A percentile compares a stretch with the other conserved stretches of the same genome.
phyloP scores from a whole-genome alignment of 2,329 filamentous ascomycete species.

The Trichoderma koningii region DNA sequence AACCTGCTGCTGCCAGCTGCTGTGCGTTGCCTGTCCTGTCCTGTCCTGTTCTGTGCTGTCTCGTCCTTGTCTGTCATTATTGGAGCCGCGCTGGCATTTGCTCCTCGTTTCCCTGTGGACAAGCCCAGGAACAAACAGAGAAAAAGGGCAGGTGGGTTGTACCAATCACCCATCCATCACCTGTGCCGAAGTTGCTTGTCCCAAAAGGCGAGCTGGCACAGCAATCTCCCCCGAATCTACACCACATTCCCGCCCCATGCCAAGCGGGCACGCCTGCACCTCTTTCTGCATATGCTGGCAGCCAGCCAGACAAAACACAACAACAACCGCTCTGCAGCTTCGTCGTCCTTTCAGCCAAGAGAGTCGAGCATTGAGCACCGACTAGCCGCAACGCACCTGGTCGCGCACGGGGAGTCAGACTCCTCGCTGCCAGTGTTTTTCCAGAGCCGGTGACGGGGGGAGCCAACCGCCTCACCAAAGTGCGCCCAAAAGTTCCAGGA shows the following conservation, averaged over 20 bases:
- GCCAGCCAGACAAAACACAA: background rate
- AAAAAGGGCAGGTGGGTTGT: no score
- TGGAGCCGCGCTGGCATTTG: no score
- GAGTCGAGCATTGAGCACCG: background rate
- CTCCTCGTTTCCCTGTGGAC: no score
- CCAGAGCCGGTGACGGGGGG: constrained; percentile 24
- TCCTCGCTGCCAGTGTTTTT: constrained; percentile 22
- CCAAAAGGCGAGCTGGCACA: background rate
- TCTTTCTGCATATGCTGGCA: constrained; percentile 24
- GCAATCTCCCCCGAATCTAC: background rate
- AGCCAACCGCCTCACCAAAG: constrained; percentile 25
- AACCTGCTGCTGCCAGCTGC: background rate
- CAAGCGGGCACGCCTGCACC: constrained; percentile 11
- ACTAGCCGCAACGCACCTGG: constrained; percentile 11
- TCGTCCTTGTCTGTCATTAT: background rate
- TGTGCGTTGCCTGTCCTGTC: background rate
- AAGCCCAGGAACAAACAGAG: no score
- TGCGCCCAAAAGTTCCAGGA: constrained; percentile 30
- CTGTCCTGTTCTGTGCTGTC: background rate
- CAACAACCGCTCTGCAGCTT: constrained; percentile 12
- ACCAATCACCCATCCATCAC: no score
- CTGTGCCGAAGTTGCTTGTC: background rate
- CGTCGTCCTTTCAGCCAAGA: background rate
- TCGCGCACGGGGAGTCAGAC: constrained; percentile 19
- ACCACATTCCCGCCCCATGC: constrained; percentile 20